Conservation (phyloP, 768 basidiomycete species). For the Rhodotorula paludigena region DNA sequence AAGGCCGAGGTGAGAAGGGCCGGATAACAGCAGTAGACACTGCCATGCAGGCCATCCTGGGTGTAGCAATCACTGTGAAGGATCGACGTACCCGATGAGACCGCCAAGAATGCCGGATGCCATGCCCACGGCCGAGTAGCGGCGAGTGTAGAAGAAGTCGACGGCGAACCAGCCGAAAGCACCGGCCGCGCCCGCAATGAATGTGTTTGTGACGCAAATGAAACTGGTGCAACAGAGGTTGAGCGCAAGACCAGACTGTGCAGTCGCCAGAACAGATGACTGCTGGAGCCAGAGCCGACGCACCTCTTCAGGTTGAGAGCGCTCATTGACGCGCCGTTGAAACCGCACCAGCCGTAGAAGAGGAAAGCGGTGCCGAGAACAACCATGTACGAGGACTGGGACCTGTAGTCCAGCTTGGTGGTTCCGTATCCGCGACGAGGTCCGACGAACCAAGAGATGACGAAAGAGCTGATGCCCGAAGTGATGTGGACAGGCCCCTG, state of each 20-base stretch:
- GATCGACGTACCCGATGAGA: conserved; percentile 46
- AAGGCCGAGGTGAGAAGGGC: too few species aligned
- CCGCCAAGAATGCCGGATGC: conserved; percentile 86
- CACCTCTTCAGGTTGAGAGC: conserved; percentile 67
- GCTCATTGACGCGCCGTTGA: conserved; percentile 78
- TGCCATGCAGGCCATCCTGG: too few species aligned
- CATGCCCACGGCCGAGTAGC: conserved; percentile 83
- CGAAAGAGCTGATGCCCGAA: conserved; percentile 76
- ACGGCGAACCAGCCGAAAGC: conserved; percentile 61
- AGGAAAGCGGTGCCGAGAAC: conserved; percentile 58
- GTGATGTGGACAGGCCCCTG: conserved; percentile 82
- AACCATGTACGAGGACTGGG: conserved; percentile 66
- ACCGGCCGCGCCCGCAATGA: conserved; percentile 70
- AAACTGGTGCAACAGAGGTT: conserved; percentile 48
- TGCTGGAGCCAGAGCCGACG: too few species aligned
- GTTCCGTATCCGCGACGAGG: conserved; percentile 60
- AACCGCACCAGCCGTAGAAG: conserved; percentile 45
- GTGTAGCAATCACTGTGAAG: not conserved
- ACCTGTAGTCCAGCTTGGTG: conserved; percentile 43
- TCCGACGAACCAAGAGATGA: conserved; percentile 80
- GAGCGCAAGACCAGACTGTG: too few species aligned
- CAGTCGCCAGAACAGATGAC: too few species aligned
- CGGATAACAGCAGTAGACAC: too few species aligned
- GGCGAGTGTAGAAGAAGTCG: conserved; percentile 43
- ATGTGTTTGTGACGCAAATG: conserved; percentile 82